Conservation (phyloP, 148 eudicot genomes). For the Drosera capensis region DNA sequence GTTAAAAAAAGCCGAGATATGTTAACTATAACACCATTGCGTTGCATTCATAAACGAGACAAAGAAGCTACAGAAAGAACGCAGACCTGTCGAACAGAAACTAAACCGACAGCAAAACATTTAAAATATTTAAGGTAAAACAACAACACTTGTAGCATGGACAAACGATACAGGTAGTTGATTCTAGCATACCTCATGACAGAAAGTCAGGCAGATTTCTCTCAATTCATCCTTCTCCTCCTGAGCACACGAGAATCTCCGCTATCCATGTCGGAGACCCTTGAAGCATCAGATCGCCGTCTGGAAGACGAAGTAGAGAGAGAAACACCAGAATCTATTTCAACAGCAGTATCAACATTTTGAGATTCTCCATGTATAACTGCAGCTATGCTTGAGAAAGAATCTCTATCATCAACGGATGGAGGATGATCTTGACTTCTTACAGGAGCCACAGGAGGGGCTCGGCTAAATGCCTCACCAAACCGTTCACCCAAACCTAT, state of each 20-base stretch:
- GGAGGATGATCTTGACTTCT: conserved; percentile 37
- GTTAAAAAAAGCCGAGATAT: too few species aligned
- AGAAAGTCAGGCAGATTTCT: background rate
- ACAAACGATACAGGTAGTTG: too few species aligned
- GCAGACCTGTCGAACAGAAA: too few species aligned
- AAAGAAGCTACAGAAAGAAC: too few species aligned
- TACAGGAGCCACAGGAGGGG: conserved; percentile 21
- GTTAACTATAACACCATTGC: too few species aligned
- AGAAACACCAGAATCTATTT: conserved; percentile 75
- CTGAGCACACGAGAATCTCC: conserved; percentile 76
- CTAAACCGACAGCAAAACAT: too few species aligned
- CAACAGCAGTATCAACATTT: conserved; percentile 68
- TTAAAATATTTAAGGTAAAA: too few species aligned
- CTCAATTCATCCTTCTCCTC: conserved; percentile 72
- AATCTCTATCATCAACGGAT: conserved; percentile 69
- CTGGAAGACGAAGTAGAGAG: conserved; percentile 75
- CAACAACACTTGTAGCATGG: too few species aligned
- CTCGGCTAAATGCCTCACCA: conserved; percentile 34
- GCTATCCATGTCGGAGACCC: conserved; percentile 75
- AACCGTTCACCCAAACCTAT: conserved; percentile 26
- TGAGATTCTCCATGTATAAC: conserved; percentile 82
- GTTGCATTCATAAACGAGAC: too few species aligned
- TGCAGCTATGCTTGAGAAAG: conserved; percentile 92
- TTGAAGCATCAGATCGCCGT: conserved; percentile 47
- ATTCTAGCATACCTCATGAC: background rate